Evolutionary conservation across 2,329 filamentous ascomycete species (phyloP).

Genomic region (Cercospora canescens): DNA sequence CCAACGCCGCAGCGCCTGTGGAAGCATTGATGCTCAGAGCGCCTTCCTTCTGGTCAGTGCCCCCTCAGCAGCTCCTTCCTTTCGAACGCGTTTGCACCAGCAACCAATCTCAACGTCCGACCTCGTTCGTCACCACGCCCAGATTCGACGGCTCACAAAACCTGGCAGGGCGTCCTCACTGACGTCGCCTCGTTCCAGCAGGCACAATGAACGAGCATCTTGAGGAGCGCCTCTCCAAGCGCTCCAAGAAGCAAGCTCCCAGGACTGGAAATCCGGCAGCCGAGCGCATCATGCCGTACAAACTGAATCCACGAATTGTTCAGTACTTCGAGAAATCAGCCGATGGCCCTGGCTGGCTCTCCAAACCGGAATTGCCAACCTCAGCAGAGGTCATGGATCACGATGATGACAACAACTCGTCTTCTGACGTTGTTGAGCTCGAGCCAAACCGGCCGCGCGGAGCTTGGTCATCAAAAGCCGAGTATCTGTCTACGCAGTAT

Average conservation of each 20-base stretch:
- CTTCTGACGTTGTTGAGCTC: constrained; percentile 21
- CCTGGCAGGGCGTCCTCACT: not conserved
- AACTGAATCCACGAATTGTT: constrained; percentile 30
- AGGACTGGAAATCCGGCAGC: constrained; percentile 9
- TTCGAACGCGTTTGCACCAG: not conserved
- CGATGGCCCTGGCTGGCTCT: constrained; percentile 32
- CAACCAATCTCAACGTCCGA: not conserved
- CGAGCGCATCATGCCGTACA: constrained; percentile 25
- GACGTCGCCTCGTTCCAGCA: not conserved
- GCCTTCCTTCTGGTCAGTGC: not conserved
- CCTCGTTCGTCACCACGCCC: not conserved
- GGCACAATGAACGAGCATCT: constrained; percentile 33
- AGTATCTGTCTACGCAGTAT: constrained; percentile 74
- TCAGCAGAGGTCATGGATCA: constrained; percentile 51
- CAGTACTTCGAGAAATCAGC: constrained; percentile 27
- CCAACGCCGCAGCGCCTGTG: not conserved
- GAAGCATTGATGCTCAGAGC: not conserved
- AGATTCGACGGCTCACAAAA: not conserved
- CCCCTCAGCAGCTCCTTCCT: not conserved
- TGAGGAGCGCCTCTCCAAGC: constrained; percentile 29
- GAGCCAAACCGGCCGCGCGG: constrained; percentile 54
- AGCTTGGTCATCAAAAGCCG: constrained; percentile 60
- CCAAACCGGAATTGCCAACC: constrained; percentile 56
- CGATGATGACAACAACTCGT: constrained; percentile 12
- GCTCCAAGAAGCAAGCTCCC: constrained; percentile 12